Conservation (phyloP, 208 protist genomes). For the Trypanosoma cruzi region DNA sequence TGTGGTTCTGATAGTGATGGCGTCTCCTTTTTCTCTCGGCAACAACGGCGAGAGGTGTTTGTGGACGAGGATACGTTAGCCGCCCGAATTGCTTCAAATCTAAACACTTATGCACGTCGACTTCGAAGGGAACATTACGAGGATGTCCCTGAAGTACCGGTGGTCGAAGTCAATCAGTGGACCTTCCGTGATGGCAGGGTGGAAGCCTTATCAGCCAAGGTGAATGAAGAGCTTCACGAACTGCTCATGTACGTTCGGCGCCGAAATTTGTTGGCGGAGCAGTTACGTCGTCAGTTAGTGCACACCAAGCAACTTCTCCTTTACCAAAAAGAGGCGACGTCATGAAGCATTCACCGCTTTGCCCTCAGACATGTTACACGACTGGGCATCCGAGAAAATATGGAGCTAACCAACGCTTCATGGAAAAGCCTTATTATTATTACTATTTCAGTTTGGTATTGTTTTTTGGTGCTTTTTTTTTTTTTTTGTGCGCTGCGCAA, state of each 20-base stretch:
- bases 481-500: background rate
- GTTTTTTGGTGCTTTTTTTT: background rate
- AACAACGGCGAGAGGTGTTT: background rate
- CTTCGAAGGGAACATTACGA: constrained; percentile 15
- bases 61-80: constrained; percentile 32
- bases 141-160: background rate
- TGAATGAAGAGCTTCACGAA: constrained; percentile 63
- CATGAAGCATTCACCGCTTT: background rate
- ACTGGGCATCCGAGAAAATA: no score
- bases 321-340: background rate
- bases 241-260: constrained; percentile 45
- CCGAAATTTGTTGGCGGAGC: constrained; percentile 33
- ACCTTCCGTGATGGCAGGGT: constrained; percentile 53
- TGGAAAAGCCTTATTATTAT: background rate
- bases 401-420: no score
- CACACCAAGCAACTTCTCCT: constrained; percentile 32
- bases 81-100: constrained; percentile 29
- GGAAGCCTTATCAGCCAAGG: constrained; percentile 37
- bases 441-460: background rate
- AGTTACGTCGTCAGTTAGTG: constrained; percentile 39
- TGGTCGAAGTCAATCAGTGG: background rate
- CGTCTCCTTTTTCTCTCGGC: constrained; percentile 28
- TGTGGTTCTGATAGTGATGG: constrained; percentile 1
- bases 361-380: no score
- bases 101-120: constrained; percentile 21